A percentile compares a stretch with the other conserved stretches of the same genome.
phyloP scores from a whole-genome alignment of 2,329 filamentous ascomycete species.

The Aspergillus unguis region DNA sequence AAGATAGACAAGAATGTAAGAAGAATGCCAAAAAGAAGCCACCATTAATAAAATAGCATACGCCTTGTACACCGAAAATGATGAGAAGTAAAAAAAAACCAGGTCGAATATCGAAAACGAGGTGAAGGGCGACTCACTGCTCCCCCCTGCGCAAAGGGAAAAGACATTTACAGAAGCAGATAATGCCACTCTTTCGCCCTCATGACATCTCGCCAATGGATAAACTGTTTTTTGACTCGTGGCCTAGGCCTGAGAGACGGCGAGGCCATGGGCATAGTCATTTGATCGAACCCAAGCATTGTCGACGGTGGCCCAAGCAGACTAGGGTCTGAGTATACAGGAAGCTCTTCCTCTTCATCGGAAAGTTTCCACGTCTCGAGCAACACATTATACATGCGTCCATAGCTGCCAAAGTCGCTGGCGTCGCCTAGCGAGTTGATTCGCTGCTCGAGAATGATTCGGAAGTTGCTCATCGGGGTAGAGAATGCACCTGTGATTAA shows the following conservation, averaged over 20 bases:
- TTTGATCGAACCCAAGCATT: not conserved
- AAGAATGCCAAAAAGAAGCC: too few relatives aligned
- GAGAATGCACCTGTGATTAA: conserved; percentile 80
- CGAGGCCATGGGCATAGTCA: not conserved
- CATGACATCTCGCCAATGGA: conserved; percentile 96
- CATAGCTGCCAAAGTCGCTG: conserved; percentile 76
- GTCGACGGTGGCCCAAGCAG: not conserved
- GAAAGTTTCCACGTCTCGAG: conserved; percentile 75
- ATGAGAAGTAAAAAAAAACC: not conserved
- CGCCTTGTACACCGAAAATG: too few relatives aligned
- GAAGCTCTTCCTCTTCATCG: conserved; percentile 41
- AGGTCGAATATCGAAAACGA: not conserved
- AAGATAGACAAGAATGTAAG: too few relatives aligned
- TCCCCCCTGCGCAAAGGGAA: not conserved
- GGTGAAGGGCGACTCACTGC: not conserved
- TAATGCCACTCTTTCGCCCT: conserved; percentile 85
- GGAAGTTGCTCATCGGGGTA: conserved; percentile 68
- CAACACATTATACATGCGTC: conserved; percentile 73
- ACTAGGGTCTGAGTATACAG: not conserved
- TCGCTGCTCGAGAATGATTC: conserved; percentile 71
- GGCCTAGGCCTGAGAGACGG: conserved; percentile 8
- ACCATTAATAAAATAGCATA: too few relatives aligned
- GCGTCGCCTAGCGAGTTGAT: conserved; percentile 70
- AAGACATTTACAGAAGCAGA: conserved; percentile 67
- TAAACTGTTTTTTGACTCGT: conserved; percentile 52